These are phyloP conservation scores for Calonectria henricotiae DNA, from an alignment of 2,329 filamentous ascomycete genomes.

Conservation along the genomic window DNA sequence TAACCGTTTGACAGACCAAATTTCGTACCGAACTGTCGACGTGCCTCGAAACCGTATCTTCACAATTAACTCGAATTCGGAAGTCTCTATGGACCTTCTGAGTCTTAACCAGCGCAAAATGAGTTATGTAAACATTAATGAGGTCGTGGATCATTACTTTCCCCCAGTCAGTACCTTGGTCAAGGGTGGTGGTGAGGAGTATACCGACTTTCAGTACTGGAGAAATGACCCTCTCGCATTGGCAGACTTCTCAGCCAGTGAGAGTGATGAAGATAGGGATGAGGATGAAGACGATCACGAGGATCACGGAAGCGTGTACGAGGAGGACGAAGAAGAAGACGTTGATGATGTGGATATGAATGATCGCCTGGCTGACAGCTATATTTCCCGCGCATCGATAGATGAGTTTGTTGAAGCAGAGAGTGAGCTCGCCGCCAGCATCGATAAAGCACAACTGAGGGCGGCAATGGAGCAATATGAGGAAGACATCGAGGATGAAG, in stretches of 20 bases:
- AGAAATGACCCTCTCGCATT: conserved; percentile 87
- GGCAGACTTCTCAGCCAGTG: conserved; percentile 90
- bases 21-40: conserved; percentile 96
- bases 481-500: conserved; percentile 58
- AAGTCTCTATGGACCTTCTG: conserved; percentile 91
- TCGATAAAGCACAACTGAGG: conserved; percentile 63
- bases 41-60: conserved; percentile 96
- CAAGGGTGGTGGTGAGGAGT: conserved; percentile 92
- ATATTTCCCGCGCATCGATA: conserved; percentile 53
- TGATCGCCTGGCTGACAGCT: conserved; percentile 52
- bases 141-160: conserved; percentile 98
- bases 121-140: conserved; percentile 96
- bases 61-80: conserved; percentile 98
- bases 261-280: conserved; percentile 69
- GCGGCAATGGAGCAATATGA: conserved; percentile 62
- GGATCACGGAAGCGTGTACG: conserved; percentile 58
- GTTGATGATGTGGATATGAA: conserved; percentile 62
- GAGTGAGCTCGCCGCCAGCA: conserved; percentile 63
- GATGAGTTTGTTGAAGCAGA: conserved; percentile 62
- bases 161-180: conserved; percentile 91
- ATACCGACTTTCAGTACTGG: conserved; percentile 98
- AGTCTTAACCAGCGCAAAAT: conserved; percentile 96
- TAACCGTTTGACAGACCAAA: conserved; percentile 94
- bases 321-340: conserved; percentile 60
- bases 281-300: conserved; percentile 65